Evolutionary conservation across 2,329 filamentous ascomycete genomes (phyloP), one percentile per base, ranked within the genome.

Genomic region (Aureobasidium namibiae): DNA sequence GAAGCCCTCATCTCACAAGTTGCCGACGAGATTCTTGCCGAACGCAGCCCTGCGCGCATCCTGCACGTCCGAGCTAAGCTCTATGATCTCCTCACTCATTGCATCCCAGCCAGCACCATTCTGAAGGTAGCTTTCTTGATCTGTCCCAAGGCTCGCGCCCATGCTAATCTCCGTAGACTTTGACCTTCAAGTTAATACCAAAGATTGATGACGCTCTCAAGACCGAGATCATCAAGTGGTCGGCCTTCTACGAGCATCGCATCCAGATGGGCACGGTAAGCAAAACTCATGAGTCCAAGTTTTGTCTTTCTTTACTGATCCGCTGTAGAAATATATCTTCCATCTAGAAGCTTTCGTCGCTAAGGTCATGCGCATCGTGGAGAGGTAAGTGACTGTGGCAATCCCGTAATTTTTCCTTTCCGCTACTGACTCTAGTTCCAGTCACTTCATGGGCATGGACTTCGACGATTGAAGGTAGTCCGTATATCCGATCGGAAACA

Each of bases 321-420:
- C 14, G 16, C 24, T 9, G 52, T 46, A 79, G 73, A 99, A 99
- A 80, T 89, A 95, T 61, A 97, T 99, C 63, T 99, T 99, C 74
- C 95, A 99, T 70, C 78, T 99, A 4, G 95, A 99, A 75, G 94
- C 94, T 3, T 99, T 99, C 74, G 94, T 99, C 61, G 92, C 92
- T 60, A 97, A 96, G 77, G 96, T 97, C 72, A 97, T 99, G 92
- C 84, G 92, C 66, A 84, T 97, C 65, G 83, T 92, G 63, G 94
- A 99, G 78, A 92, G 91, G 85, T 95, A 85, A 64, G 77, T 70
- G 3, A 10, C 26, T 18, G 50, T 31, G n/a, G 33, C 18, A 39
- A 3, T n/a, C 23, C 16, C 31, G 8, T 14, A 16, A 9, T 9
- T 42, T 26, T 23, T 44, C 5, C 26, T 33, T 34, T 31, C n/a